Percentiles rank a stretch among this genome's conserved stretches.
phyloP scores from a whole-genome alignment of 495 filamentous ascomycete genomes.

The Penicillium waksmanii region DNA sequence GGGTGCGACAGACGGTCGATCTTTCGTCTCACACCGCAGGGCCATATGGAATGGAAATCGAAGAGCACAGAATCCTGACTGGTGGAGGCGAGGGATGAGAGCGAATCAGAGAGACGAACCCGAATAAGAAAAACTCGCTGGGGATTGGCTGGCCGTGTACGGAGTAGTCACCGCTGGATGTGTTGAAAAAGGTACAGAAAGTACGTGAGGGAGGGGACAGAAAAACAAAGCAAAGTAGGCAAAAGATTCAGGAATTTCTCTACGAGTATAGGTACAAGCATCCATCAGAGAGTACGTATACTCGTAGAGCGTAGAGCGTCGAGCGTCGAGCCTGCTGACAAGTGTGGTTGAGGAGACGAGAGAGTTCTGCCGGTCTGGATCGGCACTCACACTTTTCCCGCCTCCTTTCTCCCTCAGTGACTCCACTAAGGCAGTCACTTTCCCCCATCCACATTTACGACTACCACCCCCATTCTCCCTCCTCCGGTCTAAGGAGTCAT shows the following conservation, averaged over 20 bases:
- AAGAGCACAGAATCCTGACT: conserved; percentile 1
- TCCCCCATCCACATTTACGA: conserved; percentile 1
- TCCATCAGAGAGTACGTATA: no score
- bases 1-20: conserved; percentile 3
- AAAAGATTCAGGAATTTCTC: neutral
- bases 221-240: neutral
- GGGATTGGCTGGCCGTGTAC: neutral
- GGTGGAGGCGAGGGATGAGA: neutral
- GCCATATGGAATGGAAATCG: conserved; percentile 3
- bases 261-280: no score
- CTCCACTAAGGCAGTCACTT: conserved; percentile 34
- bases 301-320: no score
- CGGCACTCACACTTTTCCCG: conserved; percentile 37
- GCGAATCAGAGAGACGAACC: conserved; percentile 1
- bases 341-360: conserved; percentile 1
- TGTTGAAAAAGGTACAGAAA: neutral
- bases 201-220: neutral
- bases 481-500: conserved; percentile 25
- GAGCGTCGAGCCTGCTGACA: neutral
- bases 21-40: neutral
- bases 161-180: conserved; percentile 1
- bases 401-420: conserved; percentile 31
- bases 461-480: neutral
- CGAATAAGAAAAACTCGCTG: neutral
- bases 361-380: conserved; percentile 30